These are phyloP conservation scores for Camelina neglecta DNA, from an alignment of 345 rosid genomes.

Conservation along the genomic window DNA sequence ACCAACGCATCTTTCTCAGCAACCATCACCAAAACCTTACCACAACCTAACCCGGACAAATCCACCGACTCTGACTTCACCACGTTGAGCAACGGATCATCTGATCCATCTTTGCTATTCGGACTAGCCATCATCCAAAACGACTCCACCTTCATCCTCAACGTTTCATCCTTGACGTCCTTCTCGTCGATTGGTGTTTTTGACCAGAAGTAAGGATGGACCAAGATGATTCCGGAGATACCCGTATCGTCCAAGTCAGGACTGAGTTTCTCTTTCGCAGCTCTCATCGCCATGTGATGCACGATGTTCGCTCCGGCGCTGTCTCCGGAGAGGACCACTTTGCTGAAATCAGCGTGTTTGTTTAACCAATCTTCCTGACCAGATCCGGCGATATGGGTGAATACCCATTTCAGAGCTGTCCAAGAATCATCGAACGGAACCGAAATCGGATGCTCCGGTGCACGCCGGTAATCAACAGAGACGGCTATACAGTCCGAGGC, in stretches of 20 bases:
- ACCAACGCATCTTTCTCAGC: constrained; percentile 53
- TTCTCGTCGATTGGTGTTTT: constrained; percentile 41
- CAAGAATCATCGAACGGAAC: constrained; percentile 59
- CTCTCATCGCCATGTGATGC: constrained; percentile 55
- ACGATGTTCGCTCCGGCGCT: constrained; percentile 73
- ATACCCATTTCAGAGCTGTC: constrained; percentile 64
- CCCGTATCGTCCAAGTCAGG: constrained; percentile 30
- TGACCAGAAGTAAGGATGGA: constrained; percentile 62
- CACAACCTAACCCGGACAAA: constrained; percentile 48
- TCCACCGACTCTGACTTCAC: constrained; percentile 42
- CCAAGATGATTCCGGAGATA: constrained; percentile 48
- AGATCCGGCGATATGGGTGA: constrained; percentile 47
- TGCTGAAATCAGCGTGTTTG: constrained; percentile 52
- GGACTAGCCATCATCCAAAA: constrained; percentile 51
- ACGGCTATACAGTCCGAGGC: constrained; percentile 49
- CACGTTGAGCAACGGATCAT: constrained; percentile 63
- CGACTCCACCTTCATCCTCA: constrained; percentile 47
- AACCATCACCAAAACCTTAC: constrained; percentile 51
- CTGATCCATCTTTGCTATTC: constrained; percentile 44
- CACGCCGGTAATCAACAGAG: constrained; percentile 61
- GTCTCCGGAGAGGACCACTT: constrained; percentile 61
- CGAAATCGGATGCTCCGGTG: constrained; percentile 70
- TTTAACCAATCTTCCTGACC: constrained; percentile 65
- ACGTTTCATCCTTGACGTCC: constrained; percentile 40
- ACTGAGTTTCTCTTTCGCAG: constrained; percentile 41